Evolutionary conservation across 352 stramenopile species (phyloP).

Genomic region (Pythium pectinolyticum): DNA sequence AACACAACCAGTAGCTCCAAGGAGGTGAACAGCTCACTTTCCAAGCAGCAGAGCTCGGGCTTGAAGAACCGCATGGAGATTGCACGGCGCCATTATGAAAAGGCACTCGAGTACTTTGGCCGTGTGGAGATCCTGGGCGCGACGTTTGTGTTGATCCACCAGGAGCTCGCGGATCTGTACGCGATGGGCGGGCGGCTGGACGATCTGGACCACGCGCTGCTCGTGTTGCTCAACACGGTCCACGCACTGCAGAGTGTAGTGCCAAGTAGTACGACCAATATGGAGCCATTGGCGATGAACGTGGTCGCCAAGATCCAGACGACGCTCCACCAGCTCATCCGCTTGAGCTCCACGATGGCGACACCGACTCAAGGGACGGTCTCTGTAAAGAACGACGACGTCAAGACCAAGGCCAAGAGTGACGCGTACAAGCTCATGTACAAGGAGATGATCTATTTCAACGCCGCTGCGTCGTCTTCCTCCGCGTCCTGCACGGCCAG

Average conservation of each 20-base stretch:
- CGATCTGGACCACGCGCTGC: slow-evolving; percentile 75
- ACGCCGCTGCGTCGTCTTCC: slow-evolving; percentile 29
- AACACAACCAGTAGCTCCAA: neutral
- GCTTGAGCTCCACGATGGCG: too few species aligned
- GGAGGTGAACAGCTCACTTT: too few species aligned
- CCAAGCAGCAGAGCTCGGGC: slow-evolving; percentile 16
- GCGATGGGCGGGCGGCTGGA: slow-evolving; percentile 59
- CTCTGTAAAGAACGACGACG: slow-evolving; percentile 12
- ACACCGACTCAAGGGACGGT: neutral
- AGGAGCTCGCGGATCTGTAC: slow-evolving; percentile 79
- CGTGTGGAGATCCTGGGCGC: slow-evolving; percentile 60
- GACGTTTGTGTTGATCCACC: slow-evolving; percentile 83
- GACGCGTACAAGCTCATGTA: slow-evolving; percentile 86
- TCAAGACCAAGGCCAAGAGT: slow-evolving; percentile 41
- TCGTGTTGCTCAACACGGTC: slow-evolving; percentile 76
- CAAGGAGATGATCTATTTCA: slow-evolving; percentile 81
- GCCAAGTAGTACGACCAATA: slow-evolving; percentile 32
- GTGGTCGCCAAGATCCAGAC: slow-evolving; percentile 60
- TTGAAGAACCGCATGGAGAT: slow-evolving; percentile 80
- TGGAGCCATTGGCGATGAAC: slow-evolving; percentile 40
- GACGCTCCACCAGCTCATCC: slow-evolving; percentile 66
- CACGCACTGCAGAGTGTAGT: slow-evolving; percentile 52
- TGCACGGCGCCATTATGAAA: slow-evolving; percentile 81
- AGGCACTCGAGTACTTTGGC: slow-evolving; percentile 79
- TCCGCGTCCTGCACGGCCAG: slow-evolving; percentile 28